Conservation (phyloP, 768 basidiomycete species). For the Termitomyces sp. region DNA sequence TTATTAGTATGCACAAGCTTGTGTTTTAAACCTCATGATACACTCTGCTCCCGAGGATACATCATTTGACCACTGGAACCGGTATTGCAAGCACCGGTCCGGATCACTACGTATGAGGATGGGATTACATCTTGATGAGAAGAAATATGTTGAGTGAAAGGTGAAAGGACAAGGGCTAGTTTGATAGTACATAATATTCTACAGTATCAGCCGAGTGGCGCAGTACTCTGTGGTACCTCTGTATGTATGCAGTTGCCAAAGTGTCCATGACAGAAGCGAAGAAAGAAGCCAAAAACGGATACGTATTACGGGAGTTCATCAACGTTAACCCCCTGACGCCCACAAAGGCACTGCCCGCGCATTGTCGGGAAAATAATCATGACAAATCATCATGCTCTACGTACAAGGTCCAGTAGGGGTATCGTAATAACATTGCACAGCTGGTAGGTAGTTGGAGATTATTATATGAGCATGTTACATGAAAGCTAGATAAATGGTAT, state of each 20-base stretch:
- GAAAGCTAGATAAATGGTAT: conserved; percentile 14
- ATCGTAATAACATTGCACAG: conserved; percentile 9
- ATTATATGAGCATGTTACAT: conserved; percentile 15
- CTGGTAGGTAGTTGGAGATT: conserved; percentile 7
- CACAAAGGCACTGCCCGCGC: background rate
- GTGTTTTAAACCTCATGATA: conserved; percentile 15
- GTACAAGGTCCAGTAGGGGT: background rate
- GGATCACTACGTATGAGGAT: background rate
- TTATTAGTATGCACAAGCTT: conserved; percentile 7
- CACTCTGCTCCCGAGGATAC: background rate
- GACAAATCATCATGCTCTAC: background rate
- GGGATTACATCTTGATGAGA: too few relatives aligned
- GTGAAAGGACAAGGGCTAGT: background rate
- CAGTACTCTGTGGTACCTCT: background rate
- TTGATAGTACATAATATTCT: too few relatives aligned
- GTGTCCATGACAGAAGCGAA: background rate
- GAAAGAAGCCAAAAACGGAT: too few relatives aligned
- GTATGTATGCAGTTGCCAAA: background rate
- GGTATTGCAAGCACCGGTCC: background rate
- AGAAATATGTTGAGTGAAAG: too few relatives aligned
- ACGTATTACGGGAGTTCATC: too few relatives aligned
- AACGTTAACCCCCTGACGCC: background rate
- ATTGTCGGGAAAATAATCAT: background rate
- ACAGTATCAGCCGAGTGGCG: background rate
- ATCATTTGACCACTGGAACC: background rate